Evolutionary conservation across 225 moss, liverwort and hornwort genomes (phyloP).

Genomic region (Marchantia polymorpha): DNA sequence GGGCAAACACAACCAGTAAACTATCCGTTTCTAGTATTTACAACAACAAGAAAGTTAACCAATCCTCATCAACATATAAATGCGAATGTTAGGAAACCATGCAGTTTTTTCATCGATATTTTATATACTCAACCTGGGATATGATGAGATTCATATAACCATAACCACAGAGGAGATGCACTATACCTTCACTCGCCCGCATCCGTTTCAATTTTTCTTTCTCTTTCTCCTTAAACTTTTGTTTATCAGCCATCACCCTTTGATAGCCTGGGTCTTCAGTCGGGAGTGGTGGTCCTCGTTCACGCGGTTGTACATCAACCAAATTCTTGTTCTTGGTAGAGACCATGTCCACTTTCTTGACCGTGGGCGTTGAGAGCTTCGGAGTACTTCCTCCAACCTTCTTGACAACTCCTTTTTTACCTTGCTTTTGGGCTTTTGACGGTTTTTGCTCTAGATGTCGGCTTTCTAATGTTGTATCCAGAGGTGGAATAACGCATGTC

Average conservation of each 20-base stretch:
- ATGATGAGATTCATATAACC: too few species aligned
- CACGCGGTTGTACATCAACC: slow-evolving; percentile 60
- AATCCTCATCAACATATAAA: too few species aligned
- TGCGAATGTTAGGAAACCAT: too few species aligned
- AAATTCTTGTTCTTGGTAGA: slow-evolving; percentile 71
- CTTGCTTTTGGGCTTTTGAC: slow-evolving; percentile 24
- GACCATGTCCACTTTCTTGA: slow-evolving; percentile 51
- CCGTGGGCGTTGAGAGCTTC: slow-evolving; percentile 27
- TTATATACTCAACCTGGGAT: too few species aligned
- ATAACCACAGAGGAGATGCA: not conserved
- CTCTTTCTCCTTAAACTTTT: slow-evolving; percentile 60
- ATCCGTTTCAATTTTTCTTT: slow-evolving; percentile 62
- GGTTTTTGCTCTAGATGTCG: slow-evolving; percentile 28
- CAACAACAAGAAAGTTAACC: too few species aligned
- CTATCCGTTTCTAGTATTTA: too few species aligned
- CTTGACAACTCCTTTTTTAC: slow-evolving; percentile 69
- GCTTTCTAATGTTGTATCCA: slow-evolving; percentile 43
- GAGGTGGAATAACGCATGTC: slow-evolving; percentile 31
- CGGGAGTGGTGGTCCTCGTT: slow-evolving; percentile 30
- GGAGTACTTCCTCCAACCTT: slow-evolving; percentile 32
- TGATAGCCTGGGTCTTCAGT: slow-evolving; percentile 50
- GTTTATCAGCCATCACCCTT: slow-evolving; percentile 46
- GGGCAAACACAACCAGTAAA: too few species aligned
- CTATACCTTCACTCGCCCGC: slow-evolving; percentile 66
- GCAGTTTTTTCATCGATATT: too few species aligned